Conservation (phyloP, 2,329 filamentous ascomycete genomes). For the Ilyonectria robusta region DNA sequence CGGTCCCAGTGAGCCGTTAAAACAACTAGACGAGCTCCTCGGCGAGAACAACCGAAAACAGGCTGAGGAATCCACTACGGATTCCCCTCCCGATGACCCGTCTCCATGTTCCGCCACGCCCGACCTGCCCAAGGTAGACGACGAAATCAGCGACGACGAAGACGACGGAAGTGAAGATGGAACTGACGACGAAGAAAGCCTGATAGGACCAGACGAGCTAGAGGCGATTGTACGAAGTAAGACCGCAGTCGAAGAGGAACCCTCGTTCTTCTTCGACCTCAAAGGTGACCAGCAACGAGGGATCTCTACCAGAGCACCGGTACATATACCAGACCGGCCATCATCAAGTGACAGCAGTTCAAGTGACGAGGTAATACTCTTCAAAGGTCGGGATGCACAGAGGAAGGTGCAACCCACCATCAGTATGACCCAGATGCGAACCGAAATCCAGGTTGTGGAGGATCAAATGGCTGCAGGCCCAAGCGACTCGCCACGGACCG, state of each 20-base stretch:
- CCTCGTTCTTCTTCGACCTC: slow-evolving; percentile 57
- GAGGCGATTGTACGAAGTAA: slow-evolving; percentile 35
- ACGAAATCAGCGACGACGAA: background rate
- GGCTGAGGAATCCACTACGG: background rate
- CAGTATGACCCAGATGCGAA: slow-evolving; percentile 48
- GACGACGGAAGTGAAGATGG: slow-evolving; percentile 7
- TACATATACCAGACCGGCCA: slow-evolving; percentile 37
- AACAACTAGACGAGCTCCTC: slow-evolving; percentile 53
- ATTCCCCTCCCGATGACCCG: background rate
- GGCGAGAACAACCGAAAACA: slow-evolving; percentile 24
- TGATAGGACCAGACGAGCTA: slow-evolving; percentile 42
- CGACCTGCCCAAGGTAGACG: background rate
- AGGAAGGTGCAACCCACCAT: slow-evolving; percentile 42
- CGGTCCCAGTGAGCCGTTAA: slow-evolving; percentile 66
- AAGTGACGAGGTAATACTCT: slow-evolving; percentile 78
- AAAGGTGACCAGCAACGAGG: slow-evolving; percentile 44
- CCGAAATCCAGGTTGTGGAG: slow-evolving; percentile 52
- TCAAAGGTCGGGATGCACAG: slow-evolving; percentile 67
- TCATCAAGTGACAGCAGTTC: slow-evolving; percentile 57
- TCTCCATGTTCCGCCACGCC: background rate
- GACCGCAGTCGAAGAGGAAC: slow-evolving; percentile 22
- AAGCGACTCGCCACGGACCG: slow-evolving; percentile 3
- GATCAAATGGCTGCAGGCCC: slow-evolving; percentile 33
- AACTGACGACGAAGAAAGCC: background rate
- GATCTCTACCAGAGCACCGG: background rate